phyloP scores from a whole-genome alignment of 2,329 filamentous ascomycete genomes.

The Pseudogymnoascus sp. region DNA sequence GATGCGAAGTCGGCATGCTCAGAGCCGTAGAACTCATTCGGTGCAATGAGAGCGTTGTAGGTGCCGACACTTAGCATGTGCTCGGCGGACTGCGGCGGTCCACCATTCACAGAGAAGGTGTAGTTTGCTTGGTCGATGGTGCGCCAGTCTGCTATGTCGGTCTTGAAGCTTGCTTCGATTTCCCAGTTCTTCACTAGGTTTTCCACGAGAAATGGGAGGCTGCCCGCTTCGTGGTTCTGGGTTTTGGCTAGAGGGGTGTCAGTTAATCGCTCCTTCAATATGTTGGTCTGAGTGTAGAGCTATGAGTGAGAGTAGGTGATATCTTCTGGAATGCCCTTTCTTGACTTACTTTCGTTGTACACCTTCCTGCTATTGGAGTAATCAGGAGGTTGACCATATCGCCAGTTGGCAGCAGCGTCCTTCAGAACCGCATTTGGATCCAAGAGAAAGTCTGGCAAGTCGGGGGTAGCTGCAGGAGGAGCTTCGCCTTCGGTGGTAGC shows the following conservation, averaged over 20 bases:
- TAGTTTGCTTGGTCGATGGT: constrained; percentile 54
- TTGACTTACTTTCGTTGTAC: constrained; percentile 47
- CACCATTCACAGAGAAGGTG: constrained; percentile 56
- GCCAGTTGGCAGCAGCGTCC: constrained; percentile 46
- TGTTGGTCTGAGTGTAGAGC: background rate
- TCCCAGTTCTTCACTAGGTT: constrained; percentile 70
- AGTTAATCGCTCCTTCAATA: constrained; percentile 8
- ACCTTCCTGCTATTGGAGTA: constrained; percentile 56
- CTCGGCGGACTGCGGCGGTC: constrained; percentile 45
- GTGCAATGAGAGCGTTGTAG: constrained; percentile 58
- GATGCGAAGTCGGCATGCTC: constrained; percentile 51
- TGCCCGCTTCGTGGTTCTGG: constrained; percentile 45
- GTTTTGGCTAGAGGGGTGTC: constrained; percentile 41
- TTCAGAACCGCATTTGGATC: constrained; percentile 50
- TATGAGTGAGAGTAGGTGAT: background rate
- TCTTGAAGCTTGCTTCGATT: constrained; percentile 62
- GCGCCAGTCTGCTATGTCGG: constrained; percentile 52
- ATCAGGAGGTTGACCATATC: constrained; percentile 52
- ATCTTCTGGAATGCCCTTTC: background rate
- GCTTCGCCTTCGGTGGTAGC: constrained; percentile 15
- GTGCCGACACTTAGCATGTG: constrained; percentile 61
- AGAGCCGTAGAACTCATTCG: constrained; percentile 58
- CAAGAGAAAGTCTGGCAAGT: constrained; percentile 49
- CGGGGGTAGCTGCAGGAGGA: constrained; percentile 13
- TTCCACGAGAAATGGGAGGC: constrained; percentile 53